Percentiles rank a stretch among this genome's conserved stretches.
Conservation (phyloP, 352 stramenopile species). For the Phytophthora fragariae region DNA sequence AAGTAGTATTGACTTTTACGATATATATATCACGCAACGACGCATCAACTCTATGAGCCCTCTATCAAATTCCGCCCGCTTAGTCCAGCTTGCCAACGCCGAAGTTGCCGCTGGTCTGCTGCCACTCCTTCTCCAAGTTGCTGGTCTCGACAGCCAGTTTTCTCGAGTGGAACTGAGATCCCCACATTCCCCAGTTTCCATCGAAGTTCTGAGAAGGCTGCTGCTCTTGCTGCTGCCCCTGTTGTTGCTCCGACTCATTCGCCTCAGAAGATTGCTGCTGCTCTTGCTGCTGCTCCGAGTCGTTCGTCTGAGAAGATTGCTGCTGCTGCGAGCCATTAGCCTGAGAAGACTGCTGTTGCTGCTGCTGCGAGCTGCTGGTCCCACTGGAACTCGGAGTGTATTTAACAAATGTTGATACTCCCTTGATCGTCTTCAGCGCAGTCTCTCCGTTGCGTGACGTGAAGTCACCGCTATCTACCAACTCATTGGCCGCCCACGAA, state of each 20-base stretch:
- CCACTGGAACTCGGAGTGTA: constrained; percentile 11
- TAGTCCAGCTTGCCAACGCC: constrained; percentile 37
- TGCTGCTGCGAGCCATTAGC: background rate
- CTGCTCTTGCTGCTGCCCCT: background rate
- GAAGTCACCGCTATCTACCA: constrained; percentile 29
- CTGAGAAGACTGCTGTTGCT: background rate
- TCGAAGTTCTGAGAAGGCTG: background rate
- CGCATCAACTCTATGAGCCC: background rate
- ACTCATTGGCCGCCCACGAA: constrained; percentile 25
- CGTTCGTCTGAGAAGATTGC: constrained; percentile 4
- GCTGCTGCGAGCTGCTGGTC: constrained; percentile 4
- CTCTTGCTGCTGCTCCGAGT: background rate
- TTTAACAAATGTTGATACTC: constrained; percentile 4
- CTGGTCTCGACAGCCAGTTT: constrained; percentile 24
- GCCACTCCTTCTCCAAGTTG: constrained; percentile 25
- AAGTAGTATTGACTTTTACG: too few species aligned
- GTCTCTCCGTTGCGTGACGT: constrained; percentile 23
- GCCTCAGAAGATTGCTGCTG: too few species aligned
- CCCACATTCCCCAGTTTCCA: too few species aligned
- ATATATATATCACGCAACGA: too few species aligned
- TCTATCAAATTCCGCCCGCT: background rate
- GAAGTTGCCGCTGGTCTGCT: constrained; percentile 29
- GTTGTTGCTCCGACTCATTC: too few species aligned
- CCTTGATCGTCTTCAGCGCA: constrained; percentile 29
- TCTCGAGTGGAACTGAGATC: constrained; percentile 4